phyloP scores from a whole-genome alignment of 192 early-diverging fungal genomes.

The Coemansia sp. region DNA sequence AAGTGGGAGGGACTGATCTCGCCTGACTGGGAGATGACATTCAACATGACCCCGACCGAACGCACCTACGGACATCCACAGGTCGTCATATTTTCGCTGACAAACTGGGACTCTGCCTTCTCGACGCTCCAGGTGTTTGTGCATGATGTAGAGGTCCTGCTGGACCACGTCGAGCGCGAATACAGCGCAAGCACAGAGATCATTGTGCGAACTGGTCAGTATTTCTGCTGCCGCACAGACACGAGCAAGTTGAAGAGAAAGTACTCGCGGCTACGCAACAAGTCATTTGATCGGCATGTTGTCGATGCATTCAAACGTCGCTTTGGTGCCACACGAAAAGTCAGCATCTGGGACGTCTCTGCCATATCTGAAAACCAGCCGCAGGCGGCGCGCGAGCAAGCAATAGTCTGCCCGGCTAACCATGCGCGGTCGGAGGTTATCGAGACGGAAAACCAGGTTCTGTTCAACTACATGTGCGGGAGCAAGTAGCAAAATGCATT shows the following conservation, averaged over 20 bases:
- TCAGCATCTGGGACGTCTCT: constrained; percentile 45
- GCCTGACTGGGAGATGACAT: neutral
- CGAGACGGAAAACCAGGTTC: constrained; percentile 53
- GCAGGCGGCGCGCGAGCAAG: constrained; percentile 18
- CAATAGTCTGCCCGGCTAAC: constrained; percentile 38
- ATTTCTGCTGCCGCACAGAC: constrained; percentile 53
- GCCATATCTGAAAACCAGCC: constrained; percentile 30
- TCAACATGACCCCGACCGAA: neutral
- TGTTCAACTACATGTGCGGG: constrained; percentile 32
- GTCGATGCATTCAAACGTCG: constrained; percentile 15
- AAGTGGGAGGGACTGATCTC: constrained; percentile 2
- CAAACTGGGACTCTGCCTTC: constrained; percentile 54
- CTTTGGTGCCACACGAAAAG: constrained; percentile 6
- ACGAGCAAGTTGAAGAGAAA: constrained; percentile 7
- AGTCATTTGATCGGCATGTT: constrained; percentile 21
- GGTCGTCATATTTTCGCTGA: constrained; percentile 38
- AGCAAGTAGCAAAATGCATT: neutral
- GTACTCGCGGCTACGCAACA: constrained; percentile 17
- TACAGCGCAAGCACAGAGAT: constrained; percentile 31
- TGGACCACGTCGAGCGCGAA: constrained; percentile 17
- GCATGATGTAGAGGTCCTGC: constrained; percentile 14
- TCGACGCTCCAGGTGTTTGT: constrained; percentile 18
- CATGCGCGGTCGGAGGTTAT: constrained; percentile 49
- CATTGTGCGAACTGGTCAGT: constrained; percentile 50
- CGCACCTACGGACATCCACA: constrained; percentile 7